A percentile compares a stretch with the other conserved stretches of the same genome.
These are phyloP conservation scores for Colletotrichum caudatum DNA, from an alignment of 2,329 filamentous ascomycete genomes.

Conservation along the genomic window DNA sequence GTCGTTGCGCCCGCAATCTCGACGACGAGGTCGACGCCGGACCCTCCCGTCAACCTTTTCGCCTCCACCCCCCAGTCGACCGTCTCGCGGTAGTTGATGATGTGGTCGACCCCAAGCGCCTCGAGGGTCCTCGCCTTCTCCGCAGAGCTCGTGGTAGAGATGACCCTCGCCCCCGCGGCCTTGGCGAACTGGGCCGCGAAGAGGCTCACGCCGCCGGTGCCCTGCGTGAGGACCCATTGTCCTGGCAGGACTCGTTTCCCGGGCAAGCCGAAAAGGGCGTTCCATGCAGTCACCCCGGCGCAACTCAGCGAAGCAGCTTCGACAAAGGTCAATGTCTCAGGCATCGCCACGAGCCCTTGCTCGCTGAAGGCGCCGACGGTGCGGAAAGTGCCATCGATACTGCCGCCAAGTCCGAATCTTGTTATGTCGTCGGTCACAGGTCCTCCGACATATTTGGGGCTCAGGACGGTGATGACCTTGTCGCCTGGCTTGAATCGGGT, in stretches of 20 bases:
- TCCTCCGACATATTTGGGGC: conserved; percentile 51
- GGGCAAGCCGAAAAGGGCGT: conserved; percentile 65
- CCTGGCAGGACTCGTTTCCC: conserved; percentile 51
- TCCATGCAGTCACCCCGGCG: conserved; percentile 68
- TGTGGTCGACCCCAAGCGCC: conserved; percentile 55
- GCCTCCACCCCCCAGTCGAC: conserved; percentile 56
- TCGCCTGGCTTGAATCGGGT: conserved; percentile 63
- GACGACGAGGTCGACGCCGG: conserved; percentile 57
- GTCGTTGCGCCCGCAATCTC: conserved; percentile 57
- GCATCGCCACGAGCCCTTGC: conserved; percentile 72
- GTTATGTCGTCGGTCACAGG: conserved; percentile 50
- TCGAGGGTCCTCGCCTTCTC: conserved; percentile 57
- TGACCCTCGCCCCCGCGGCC: conserved; percentile 55
- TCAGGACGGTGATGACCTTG: conserved; percentile 57
- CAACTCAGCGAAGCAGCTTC: conserved; percentile 69
- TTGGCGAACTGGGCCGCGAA: conserved; percentile 58
- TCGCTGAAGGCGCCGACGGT: conserved; percentile 49
- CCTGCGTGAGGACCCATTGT: conserved; percentile 55
- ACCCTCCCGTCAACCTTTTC: conserved; percentile 50
- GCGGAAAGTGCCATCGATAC: conserved; percentile 49
- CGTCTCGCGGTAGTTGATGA: conserved; percentile 58
- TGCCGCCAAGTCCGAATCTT: conserved; percentile 52
- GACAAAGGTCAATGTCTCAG: conserved; percentile 63
- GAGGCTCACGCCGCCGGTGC: conserved; percentile 57
- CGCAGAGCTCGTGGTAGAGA: conserved; percentile 58